These are phyloP conservation scores for Alternaria brassicae DNA, from an alignment of 2,329 filamentous ascomycete genomes.

Conservation along the genomic window DNA sequence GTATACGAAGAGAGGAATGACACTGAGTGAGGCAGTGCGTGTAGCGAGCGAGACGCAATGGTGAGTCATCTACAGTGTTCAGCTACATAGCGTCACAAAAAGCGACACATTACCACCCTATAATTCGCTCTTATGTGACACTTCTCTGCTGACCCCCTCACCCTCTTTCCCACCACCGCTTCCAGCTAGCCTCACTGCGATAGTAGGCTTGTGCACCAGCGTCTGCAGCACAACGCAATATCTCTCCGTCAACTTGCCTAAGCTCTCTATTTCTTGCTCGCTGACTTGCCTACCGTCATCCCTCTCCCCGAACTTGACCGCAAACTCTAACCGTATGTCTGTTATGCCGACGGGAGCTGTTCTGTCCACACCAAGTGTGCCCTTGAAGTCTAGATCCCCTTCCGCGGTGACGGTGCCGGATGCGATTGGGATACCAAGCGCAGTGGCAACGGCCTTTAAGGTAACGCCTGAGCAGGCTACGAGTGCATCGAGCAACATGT, in stretches of 20 bases:
- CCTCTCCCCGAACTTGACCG: slow-evolving; percentile 49
- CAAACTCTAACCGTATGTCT: slow-evolving; percentile 55
- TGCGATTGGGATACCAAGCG: slow-evolving; percentile 54
- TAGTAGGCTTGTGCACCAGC: slow-evolving; percentile 41
- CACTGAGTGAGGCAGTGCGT: neutral
- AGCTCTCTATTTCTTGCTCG: slow-evolving; percentile 54
- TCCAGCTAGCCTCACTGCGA: slow-evolving; percentile 36
- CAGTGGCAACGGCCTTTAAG: slow-evolving; percentile 60
- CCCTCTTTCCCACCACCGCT: slow-evolving; percentile 28
- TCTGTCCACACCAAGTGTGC: slow-evolving; percentile 58
- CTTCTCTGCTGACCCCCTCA: slow-evolving; percentile 1
- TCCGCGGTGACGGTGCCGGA: slow-evolving; percentile 54
- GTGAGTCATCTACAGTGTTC: neutral
- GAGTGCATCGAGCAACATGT: slow-evolving; percentile 60
- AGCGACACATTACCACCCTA: neutral
- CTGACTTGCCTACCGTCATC: slow-evolving; percentile 47
- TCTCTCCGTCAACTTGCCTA: slow-evolving; percentile 58
- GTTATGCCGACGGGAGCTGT: slow-evolving; percentile 58
- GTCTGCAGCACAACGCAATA: slow-evolving; percentile 56
- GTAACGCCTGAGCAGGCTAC: slow-evolving; percentile 61
- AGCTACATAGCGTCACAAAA: neutral
- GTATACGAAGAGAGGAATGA: neutral
- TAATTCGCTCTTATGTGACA: slow-evolving; percentile 7
- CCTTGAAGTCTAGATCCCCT: slow-evolving; percentile 59
- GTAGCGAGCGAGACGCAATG: neutral